phyloP scores from a whole-genome alignment of 495 filamentous ascomycete species.

The Aspergillus incahuasiensis region DNA sequence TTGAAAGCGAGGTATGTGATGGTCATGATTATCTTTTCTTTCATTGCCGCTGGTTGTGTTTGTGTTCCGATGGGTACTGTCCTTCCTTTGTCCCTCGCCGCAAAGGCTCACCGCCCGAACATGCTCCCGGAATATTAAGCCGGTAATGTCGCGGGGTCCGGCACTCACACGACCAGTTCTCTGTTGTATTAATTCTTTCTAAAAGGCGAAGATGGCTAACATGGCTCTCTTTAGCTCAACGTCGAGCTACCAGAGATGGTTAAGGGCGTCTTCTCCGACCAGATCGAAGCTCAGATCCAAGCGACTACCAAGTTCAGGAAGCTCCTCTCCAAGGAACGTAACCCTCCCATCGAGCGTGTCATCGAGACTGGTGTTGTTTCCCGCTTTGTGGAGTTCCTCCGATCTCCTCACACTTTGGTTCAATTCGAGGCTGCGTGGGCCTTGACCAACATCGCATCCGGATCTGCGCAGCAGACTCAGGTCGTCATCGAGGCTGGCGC shows the following conservation, averaged over 20 bases:
- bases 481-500: conserved; percentile 98
- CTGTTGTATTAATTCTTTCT: background rate
- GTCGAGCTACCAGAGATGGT: conserved; percentile 99
- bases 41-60: background rate
- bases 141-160: background rate
- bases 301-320: conserved; percentile 99
- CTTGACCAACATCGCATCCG: conserved; percentile 98
- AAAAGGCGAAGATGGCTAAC: conserved; percentile 29
- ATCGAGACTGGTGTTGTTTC: conserved; percentile 98
- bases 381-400: conserved; percentile 97
- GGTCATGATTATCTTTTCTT: conserved; percentile 3
- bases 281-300: conserved; percentile 96
- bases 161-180: conserved; percentile 14
- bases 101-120: conserved; percentile 41
- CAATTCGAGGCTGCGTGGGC: conserved; percentile 99
- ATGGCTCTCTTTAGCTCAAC: conserved; percentile 63
- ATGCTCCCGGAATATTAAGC: background rate
- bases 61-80: background rate
- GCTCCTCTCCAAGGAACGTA: conserved; percentile 95
- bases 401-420: conserved; percentile 95
- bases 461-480: conserved; percentile 94
- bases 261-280: conserved; percentile 92
- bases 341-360: conserved; percentile 97
- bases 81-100: conserved; percentile 1
- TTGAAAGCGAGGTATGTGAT: conserved; percentile 88